Percentiles rank a stretch among this genome's conserved stretches.
These are phyloP conservation scores for Candida tallmaniae DNA, from an alignment of 805 yeast genomes.

Conservation along the genomic window DNA sequence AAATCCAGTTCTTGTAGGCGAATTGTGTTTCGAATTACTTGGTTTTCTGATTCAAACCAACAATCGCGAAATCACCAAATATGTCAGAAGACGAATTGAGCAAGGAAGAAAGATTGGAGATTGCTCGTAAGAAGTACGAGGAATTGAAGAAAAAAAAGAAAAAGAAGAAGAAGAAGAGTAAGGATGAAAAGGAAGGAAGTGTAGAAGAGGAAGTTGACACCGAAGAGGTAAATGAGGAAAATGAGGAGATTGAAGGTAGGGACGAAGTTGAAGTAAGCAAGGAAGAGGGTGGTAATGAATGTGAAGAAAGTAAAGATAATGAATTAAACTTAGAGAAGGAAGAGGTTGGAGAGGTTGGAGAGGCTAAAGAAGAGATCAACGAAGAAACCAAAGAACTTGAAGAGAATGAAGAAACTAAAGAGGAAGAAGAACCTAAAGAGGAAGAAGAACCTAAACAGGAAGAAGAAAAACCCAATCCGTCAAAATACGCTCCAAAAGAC, in stretches of 20 bases:
- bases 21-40: no score
- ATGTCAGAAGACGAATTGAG: constrained; percentile 20
- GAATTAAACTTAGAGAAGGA: no score
- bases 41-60: no score
- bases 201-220: constrained; percentile 8
- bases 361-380: constrained; percentile 4
- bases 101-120: constrained; percentile 62
- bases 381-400: constrained; percentile 6
- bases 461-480: constrained; percentile 2
- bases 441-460: constrained; percentile 5
- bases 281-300: constrained; percentile 4
- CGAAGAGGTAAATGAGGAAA: constrained; percentile 11
- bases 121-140: constrained; percentile 70
- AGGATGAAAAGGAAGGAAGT: constrained; percentile 1
- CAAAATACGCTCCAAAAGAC: not conserved
- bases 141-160: constrained; percentile 58
- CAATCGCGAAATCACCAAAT: no score
- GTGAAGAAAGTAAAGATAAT: constrained; percentile 8
- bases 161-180: constrained; percentile 27
- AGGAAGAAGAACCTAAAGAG: not conserved
- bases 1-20: no score
- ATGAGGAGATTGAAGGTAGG: constrained; percentile 8
- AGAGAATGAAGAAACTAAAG: constrained; percentile 3
- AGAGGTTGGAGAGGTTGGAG: constrained; percentile 4
- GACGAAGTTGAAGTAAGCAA: constrained; percentile 2